phyloP scores from a whole-genome alignment of 345 rosid species.

The Acer saccharum region DNA sequence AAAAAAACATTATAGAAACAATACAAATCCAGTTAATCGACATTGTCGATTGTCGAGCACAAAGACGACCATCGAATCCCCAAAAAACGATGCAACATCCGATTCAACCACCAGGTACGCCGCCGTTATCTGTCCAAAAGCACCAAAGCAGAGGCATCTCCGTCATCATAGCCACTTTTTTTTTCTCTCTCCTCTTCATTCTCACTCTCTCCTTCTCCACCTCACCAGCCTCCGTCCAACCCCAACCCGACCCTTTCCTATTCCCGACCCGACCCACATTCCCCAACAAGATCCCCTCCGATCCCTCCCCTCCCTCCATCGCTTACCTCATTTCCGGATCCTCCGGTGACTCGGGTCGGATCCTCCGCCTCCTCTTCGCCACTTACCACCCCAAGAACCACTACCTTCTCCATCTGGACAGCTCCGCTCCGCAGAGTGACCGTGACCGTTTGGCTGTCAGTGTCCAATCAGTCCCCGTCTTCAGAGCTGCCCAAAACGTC shows the following conservation, averaged over 20 bases:
- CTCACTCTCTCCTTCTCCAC: slow-evolving; percentile 48
- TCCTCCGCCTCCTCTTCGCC: slow-evolving; percentile 80
- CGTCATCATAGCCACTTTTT: slow-evolving; percentile 55
- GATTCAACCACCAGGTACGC: slow-evolving; percentile 7
- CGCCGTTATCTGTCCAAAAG: slow-evolving; percentile 25
- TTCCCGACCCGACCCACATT: slow-evolving; percentile 58
- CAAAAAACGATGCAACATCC: neutral
- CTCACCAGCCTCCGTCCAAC: slow-evolving; percentile 14
- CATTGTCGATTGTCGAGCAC: too few relatives aligned
- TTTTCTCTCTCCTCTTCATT: slow-evolving; percentile 71
- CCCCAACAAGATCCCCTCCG: slow-evolving; percentile 49
- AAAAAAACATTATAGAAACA: too few relatives aligned
- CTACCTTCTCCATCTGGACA: slow-evolving; percentile 86
- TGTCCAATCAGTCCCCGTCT: slow-evolving; percentile 60
- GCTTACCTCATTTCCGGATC: slow-evolving; percentile 83
- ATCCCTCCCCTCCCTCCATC: slow-evolving; percentile 68
- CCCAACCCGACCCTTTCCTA: slow-evolving; percentile 66
- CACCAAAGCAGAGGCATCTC: slow-evolving; percentile 51
- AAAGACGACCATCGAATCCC: too few relatives aligned
- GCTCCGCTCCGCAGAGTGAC: slow-evolving; percentile 57
- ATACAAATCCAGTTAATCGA: neutral
- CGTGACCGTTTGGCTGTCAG: slow-evolving; percentile 68
- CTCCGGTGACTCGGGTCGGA: slow-evolving; percentile 58
- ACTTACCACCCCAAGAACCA: slow-evolving; percentile 82
- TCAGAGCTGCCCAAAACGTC: slow-evolving; percentile 80